Evolutionary conservation across 192 early-diverging fungal species (phyloP).

Genomic region (Linnemannia schmuckeri): DNA sequence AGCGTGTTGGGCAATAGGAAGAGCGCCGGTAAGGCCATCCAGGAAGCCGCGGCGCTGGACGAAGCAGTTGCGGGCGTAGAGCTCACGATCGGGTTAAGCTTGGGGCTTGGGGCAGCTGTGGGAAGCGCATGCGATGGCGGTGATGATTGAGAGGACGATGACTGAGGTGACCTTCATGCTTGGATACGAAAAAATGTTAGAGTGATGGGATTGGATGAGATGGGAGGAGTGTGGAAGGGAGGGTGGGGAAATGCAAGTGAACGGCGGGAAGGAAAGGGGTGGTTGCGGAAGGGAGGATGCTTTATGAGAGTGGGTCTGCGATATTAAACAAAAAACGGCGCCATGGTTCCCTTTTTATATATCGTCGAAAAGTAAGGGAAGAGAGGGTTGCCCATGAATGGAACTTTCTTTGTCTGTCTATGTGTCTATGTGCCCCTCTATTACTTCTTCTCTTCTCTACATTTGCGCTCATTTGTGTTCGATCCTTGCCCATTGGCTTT

Average conservation of each 20-base stretch:
- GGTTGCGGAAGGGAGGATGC: background rate
- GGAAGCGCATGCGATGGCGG: conserved; percentile 4
- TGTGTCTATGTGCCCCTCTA: too few relatives aligned
- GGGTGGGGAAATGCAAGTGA: background rate
- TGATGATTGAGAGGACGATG: background rate
- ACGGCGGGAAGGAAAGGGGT: background rate
- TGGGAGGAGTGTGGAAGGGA: background rate
- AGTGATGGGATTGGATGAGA: background rate
- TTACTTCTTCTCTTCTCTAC: too few relatives aligned
- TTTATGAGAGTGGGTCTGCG: background rate
- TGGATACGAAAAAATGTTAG: background rate
- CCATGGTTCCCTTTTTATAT: background rate
- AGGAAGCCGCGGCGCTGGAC: background rate
- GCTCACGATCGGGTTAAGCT: background rate
- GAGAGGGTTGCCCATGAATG: background rate
- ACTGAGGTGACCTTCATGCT: conserved; percentile 16
- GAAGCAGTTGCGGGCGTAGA: conserved; percentile 17
- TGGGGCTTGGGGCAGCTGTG: background rate
- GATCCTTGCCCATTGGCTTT: background rate
- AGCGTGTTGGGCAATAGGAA: background rate
- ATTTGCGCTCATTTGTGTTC: background rate
- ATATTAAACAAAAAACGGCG: background rate
- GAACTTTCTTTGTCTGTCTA: background rate
- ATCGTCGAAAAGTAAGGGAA: background rate
- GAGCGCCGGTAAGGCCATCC: background rate